phyloP scores from a whole-genome alignment of 768 basidiomycete species.

The Jaapia argillacea region DNA sequence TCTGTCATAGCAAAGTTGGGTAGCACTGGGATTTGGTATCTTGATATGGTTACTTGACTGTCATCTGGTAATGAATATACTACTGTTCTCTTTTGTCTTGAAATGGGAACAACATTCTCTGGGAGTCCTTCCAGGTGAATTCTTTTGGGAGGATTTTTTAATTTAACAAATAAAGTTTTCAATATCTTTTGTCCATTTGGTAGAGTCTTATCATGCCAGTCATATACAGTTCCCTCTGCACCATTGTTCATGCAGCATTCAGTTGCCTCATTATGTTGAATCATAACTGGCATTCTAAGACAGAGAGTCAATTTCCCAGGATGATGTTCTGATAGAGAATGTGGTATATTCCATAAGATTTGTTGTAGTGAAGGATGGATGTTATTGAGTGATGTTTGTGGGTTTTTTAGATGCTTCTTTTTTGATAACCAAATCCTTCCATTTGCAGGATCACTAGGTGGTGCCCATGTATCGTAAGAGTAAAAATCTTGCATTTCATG shows the following conservation, averaged over 20 bases:
- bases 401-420: neutral
- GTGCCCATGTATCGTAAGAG: constrained; percentile 11
- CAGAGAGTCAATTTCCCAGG: constrained; percentile 12
- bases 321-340: constrained; percentile 7
- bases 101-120: constrained; percentile 11
- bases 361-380: constrained; percentile 3
- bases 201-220: constrained; percentile 4
- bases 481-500: constrained; percentile 19
- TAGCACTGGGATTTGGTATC: constrained; percentile 9
- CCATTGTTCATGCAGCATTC: constrained; percentile 16
- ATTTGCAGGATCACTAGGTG: neutral
- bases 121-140: constrained; percentile 9
- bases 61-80: constrained; percentile 6
- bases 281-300: constrained; percentile 13
- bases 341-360: constrained; percentile 14
- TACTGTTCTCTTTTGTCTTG: neutral
- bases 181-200: neutral
- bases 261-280: constrained; percentile 14
- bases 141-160: constrained; percentile 4
- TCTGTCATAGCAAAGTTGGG: constrained; percentile 17
- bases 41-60: neutral
- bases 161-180: constrained; percentile 8
- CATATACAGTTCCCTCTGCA: constrained; percentile 11
- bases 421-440: neutral
- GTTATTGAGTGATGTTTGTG: neutral